Percentiles rank a stretch among this genome's conserved stretches.
Conservation (phyloP, 495 filamentous ascomycete genomes). For the Penicillium robsamsonii region DNA sequence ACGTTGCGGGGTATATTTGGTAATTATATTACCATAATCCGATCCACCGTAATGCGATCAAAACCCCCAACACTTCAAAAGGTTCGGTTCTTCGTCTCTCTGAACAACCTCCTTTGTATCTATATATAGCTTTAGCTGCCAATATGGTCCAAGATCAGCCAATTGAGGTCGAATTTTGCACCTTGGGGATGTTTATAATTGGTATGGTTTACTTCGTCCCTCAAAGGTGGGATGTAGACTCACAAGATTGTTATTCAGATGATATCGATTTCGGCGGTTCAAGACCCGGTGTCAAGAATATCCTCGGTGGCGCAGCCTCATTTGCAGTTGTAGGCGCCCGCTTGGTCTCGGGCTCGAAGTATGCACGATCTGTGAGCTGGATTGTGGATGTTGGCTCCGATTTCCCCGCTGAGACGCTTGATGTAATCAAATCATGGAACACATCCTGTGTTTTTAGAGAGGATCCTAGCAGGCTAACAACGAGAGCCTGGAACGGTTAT, state of each 20-base stretch:
- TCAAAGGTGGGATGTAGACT: conserved; percentile 18
- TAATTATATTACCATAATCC: conserved; percentile 21
- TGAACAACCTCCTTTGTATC: conserved; percentile 4
- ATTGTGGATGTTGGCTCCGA: conserved; percentile 87
- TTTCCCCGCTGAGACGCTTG: conserved; percentile 66
- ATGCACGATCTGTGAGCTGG: conserved; percentile 69
- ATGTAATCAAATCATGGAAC: conserved; percentile 65
- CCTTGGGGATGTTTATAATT: conserved; percentile 94
- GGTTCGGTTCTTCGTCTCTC: conserved; percentile 9
- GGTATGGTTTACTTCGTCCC: conserved; percentile 51
- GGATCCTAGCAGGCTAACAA: conserved; percentile 68
- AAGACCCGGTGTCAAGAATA: conserved; percentile 59
- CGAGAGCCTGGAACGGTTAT: conserved; percentile 91
- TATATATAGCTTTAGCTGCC: conserved; percentile 18
- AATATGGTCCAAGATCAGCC: conserved; percentile 2
- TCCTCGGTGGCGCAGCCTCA: conserved; percentile 82
- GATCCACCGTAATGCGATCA: conserved; percentile 3
- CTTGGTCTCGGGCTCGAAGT: conserved; percentile 60
- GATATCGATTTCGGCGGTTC: conserved; percentile 73
- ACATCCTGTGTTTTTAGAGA: conserved; percentile 68
- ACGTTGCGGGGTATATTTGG: conserved; percentile 19
- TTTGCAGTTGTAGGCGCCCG: conserved; percentile 88
- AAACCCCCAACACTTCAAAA: neutral
- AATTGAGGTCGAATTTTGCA: conserved; percentile 68
- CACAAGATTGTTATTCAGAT: conserved; percentile 53